A percentile compares a stretch with the other conserved stretches of the same genome.
Evolutionary conservation across 768 basidiomycete genomes (phyloP).

Genomic region (Pleurotus eryngii): DNA sequence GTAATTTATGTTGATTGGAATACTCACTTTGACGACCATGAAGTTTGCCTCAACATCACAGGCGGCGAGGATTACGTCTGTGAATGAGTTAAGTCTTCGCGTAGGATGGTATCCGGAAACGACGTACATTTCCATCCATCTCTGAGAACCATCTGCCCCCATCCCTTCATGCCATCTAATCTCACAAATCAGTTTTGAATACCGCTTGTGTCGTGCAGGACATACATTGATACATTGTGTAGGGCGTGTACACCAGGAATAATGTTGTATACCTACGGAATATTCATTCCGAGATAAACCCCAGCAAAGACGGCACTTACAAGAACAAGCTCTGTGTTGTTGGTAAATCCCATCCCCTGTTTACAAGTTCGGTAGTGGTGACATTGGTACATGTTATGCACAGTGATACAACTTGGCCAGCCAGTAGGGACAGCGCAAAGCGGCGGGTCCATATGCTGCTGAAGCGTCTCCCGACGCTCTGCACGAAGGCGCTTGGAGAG

Average conservation of each 20-base stretch:
- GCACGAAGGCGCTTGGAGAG: slow-evolving; percentile 50
- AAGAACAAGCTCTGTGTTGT: slow-evolving; percentile 84
- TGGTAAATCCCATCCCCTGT: slow-evolving; percentile 66
- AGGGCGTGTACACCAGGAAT: slow-evolving; percentile 77
- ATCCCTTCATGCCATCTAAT: no score
- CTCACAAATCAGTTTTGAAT: background rate
- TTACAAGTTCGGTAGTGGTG: slow-evolving; percentile 75
- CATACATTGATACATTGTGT: slow-evolving; percentile 86
- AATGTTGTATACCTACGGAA: slow-evolving; percentile 69
- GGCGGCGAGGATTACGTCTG: slow-evolving; percentile 74
- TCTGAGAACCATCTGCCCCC: slow-evolving; percentile 59
- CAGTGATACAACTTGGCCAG: slow-evolving; percentile 80
- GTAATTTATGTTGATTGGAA: background rate
- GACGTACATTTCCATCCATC: slow-evolving; percentile 87
- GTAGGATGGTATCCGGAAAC: background rate
- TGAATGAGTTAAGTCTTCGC: background rate
- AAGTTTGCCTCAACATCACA: slow-evolving; percentile 91
- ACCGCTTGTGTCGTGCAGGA: slow-evolving; percentile 4
- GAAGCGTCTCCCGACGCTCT: slow-evolving; percentile 58
- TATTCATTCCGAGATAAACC: background rate
- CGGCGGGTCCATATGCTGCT: slow-evolving; percentile 75
- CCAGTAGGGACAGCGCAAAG: slow-evolving; percentile 65
- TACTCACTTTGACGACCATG: slow-evolving; percentile 66
- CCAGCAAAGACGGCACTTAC: slow-evolving; percentile 38
- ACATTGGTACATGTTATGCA: slow-evolving; percentile 91